These are phyloP conservation scores for Diophrys appendiculata DNA, from an alignment of 73 alveolate species.

Conservation along the genomic window DNA sequence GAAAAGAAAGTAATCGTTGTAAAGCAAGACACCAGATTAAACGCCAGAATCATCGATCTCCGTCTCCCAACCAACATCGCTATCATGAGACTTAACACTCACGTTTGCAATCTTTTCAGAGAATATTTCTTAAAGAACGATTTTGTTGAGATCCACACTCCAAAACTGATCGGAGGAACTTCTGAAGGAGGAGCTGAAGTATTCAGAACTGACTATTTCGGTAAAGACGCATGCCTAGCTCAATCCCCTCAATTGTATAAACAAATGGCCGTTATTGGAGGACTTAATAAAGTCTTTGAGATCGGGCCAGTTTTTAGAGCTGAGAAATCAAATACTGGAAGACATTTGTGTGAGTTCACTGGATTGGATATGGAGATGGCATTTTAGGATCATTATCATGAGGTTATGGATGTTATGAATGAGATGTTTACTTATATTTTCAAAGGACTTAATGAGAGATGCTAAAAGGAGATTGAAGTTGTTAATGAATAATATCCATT, in stretches of 20 bases:
- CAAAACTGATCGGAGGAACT: conserved; percentile 99
- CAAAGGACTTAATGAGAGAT: conserved; percentile 85
- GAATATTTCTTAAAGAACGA: conserved; percentile 79
- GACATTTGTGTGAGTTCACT: conserved; percentile 99
- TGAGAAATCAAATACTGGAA: conserved; percentile 95
- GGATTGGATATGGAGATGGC: conserved; percentile 99
- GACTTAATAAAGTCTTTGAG: conserved; percentile 97
- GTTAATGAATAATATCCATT: conserved; percentile 91
- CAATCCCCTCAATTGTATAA: conserved; percentile 99
- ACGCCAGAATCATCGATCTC: conserved; percentile 93
- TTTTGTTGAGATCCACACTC: conserved; percentile 99
- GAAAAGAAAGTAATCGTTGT: conserved; percentile 80
- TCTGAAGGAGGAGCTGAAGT: conserved; percentile 99
- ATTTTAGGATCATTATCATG: conserved; percentile 96
- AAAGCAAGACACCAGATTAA: conserved; percentile 88
- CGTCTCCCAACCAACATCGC: conserved; percentile 98
- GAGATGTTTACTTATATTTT: conserved; percentile 87
- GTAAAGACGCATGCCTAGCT: conserved; percentile 97
- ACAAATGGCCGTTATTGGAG: conserved; percentile 99
- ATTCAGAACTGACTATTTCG: conserved; percentile 95
- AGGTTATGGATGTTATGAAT: conserved; percentile 91
- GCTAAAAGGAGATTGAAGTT: conserved; percentile 79
- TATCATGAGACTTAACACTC: conserved; percentile 89
- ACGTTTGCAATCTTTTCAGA: conserved; percentile 94
- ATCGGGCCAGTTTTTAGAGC: conserved; percentile 99